Evolutionary conservation across 352 stramenopile species (phyloP).

Genomic region (Pythium graminicola): DNA sequence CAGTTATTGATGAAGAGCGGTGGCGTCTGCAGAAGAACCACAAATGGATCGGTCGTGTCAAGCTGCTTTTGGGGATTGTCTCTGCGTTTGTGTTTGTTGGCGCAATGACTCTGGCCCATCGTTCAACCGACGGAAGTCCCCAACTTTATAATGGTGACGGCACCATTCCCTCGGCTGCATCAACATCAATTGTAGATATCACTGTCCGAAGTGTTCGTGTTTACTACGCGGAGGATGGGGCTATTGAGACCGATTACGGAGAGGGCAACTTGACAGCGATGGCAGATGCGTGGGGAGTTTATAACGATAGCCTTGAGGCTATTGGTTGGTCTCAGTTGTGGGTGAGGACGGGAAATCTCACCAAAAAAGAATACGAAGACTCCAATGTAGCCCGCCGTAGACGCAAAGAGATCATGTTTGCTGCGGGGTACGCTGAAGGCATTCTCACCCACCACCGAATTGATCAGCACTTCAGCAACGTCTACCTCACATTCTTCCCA

Average conservation of each 20-base stretch:
- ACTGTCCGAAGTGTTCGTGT: conserved; percentile 13
- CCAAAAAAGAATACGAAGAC: conserved; percentile 20
- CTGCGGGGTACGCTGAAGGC: conserved; percentile 51
- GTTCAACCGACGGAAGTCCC: neutral
- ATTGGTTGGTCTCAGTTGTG: conserved; percentile 55
- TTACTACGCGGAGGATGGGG: neutral
- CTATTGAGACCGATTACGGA: conserved; percentile 4
- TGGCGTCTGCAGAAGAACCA: conserved; percentile 18
- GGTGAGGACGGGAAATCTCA: conserved; percentile 32
- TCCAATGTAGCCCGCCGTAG: neutral
- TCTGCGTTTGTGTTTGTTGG: conserved; percentile 4
- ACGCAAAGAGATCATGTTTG: conserved; percentile 37
- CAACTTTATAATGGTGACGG: neutral
- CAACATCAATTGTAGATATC: neutral
- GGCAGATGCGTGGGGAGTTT: conserved; percentile 33
- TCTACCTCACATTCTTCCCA: conserved; percentile 43
- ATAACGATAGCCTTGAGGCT: conserved; percentile 44
- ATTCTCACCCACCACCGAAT: conserved; percentile 58
- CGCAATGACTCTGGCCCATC: conserved; percentile 5
- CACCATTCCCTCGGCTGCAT: neutral
- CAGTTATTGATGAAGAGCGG: conserved; percentile 16
- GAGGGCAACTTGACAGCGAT: neutral
- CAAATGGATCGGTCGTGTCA: conserved; percentile 11
- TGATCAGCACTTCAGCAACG: conserved; percentile 54
- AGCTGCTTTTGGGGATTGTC: conserved; percentile 5